Base-by-base conservation (phyloP, 257 asterid genomes). In the Solanum chaucha region DNA sequence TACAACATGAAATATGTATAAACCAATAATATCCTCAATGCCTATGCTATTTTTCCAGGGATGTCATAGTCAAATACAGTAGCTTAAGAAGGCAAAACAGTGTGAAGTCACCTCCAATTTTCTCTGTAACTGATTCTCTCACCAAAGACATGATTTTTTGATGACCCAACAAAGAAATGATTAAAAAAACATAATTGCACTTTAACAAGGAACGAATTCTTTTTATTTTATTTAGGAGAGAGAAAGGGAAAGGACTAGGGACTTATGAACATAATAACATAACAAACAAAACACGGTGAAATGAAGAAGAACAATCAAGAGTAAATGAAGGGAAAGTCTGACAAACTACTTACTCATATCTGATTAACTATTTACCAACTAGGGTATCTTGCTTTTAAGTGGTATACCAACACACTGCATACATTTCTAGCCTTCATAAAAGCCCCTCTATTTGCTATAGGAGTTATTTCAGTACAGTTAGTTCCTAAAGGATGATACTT, bases 401-500 rank as follows among this genome's bases (percentile, higher is more conserved):
- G 40, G 65, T 46, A 9, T 78, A 78, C 84, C 64, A 78, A 26
- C 64, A 78, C 22, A 80, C 40, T 48, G 34, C 83, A 74, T 80
- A 46, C 64, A 80, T 80, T 46, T 26, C 65, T 46, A 80, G 40
- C 38, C 65, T 17, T 80, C 40, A 80, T 46, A 80, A 44, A 80
- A 28, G 41, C 17, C 64, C 24, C 38, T 80, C 15, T 8, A 48
- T 46, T 28, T 44, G 13, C 17, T 28, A 78, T 26, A 15, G 22
- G 26, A 46, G 65, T 28, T 46, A 28, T 15, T 80, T 26, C 84
- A 80, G 41, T 65, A 87, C 17, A 84, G 41, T 51, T 73, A 22
- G 74, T 77, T 44, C 58, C 32, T 72, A 55, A 71, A 51, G 85
- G 85, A 86, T 87, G 70, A 85, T 87, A 81, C 97, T 94, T 87